Percentiles rank a stretch among this genome's conserved stretches.
These are phyloP conservation scores for Diplodia intermedia DNA, from an alignment of 2,329 filamentous ascomycete species.

Conservation along the genomic window DNA sequence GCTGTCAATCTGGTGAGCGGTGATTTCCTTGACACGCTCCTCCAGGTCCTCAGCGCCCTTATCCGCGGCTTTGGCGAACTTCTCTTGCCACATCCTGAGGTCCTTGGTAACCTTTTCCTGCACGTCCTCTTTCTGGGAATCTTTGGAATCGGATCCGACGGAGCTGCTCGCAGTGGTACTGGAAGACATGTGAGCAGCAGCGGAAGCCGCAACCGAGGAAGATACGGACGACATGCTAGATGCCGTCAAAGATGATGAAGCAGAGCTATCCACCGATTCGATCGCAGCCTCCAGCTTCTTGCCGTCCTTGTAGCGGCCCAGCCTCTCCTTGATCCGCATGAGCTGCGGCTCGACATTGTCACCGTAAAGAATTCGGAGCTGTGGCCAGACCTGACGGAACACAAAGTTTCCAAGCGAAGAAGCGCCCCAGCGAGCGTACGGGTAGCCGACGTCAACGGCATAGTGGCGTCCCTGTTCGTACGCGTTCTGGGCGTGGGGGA, in stretches of 20 bases:
- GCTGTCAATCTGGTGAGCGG: constrained; percentile 70
- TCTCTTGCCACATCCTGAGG: constrained; percentile 83
- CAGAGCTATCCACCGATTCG: constrained; percentile 57
- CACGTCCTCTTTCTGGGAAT: constrained; percentile 56
- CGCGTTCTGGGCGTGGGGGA: constrained; percentile 74
- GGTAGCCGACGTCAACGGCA: constrained; percentile 72
- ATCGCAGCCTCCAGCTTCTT: constrained; percentile 67
- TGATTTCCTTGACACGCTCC: constrained; percentile 71
- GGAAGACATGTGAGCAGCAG: constrained; percentile 37
- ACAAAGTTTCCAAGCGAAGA: constrained; percentile 73
- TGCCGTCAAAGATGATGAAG: constrained; percentile 37
- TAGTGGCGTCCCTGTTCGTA: constrained; percentile 73
- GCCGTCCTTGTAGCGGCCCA: constrained; percentile 76
- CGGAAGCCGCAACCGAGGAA: constrained; percentile 37
- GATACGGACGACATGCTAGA: constrained; percentile 21
- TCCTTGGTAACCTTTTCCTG: constrained; percentile 75
- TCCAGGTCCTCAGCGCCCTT: constrained; percentile 77
- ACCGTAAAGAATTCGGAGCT: constrained; percentile 78
- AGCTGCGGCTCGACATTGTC: constrained; percentile 96
- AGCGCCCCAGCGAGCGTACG: constrained; percentile 74
- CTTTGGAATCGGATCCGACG: constrained; percentile 6
- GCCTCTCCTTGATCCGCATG: constrained; percentile 85
- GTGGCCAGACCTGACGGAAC: constrained; percentile 79
- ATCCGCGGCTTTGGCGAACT: constrained; percentile 84
- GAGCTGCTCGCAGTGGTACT: constrained; percentile 40